Conservation (phyloP, 768 basidiomycete genomes). For the Boletus sp. region DNA sequence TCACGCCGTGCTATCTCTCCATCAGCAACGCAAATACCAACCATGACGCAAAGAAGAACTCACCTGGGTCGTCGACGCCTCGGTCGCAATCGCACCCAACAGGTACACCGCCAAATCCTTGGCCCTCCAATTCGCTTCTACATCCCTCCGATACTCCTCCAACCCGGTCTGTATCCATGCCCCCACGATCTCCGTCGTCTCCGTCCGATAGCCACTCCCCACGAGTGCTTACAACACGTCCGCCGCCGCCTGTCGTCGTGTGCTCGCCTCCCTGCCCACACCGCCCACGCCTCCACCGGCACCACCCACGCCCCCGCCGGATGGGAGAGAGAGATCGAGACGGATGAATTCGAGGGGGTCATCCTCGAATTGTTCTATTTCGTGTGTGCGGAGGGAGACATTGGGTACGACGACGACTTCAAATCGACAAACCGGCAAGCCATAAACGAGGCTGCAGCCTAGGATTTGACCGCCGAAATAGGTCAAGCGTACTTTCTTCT, state of each 20-base stretch:
- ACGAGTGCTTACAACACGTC: conserved; percentile 95
- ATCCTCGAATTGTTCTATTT: conserved; percentile 95
- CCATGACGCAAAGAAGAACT: conserved; percentile 11
- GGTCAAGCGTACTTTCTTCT: too few relatives aligned
- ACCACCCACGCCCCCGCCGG: conserved; percentile 38
- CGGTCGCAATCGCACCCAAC: conserved; percentile 88
- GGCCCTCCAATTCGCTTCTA: conserved; percentile 71
- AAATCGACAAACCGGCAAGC: too few relatives aligned
- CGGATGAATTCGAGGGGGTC: conserved; percentile 95
- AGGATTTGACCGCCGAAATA: too few relatives aligned
- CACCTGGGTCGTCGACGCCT: conserved; percentile 84
- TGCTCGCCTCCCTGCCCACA: conserved; percentile 65
- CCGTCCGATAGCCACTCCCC: conserved; percentile 71
- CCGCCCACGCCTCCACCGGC: conserved; percentile 37
- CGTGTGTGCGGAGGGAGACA: conserved; percentile 81
- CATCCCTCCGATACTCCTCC: conserved; percentile 62
- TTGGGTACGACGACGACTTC: conserved; percentile 95
- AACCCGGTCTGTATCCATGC: conserved; percentile 81
- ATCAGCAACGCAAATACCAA: neutral
- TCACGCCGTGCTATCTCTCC: conserved; percentile 80
- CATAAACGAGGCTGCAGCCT: too few relatives aligned
- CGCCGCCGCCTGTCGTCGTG: conserved; percentile 88
- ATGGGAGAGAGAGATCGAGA: conserved; percentile 71
- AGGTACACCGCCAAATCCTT: conserved; percentile 95
- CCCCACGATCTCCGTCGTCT: conserved; percentile 85